Evolutionary conservation across 441 rosid species (phyloP), one percentile per base, ranked within the genome.

Genomic region (Adansonia gregorii): DNA sequence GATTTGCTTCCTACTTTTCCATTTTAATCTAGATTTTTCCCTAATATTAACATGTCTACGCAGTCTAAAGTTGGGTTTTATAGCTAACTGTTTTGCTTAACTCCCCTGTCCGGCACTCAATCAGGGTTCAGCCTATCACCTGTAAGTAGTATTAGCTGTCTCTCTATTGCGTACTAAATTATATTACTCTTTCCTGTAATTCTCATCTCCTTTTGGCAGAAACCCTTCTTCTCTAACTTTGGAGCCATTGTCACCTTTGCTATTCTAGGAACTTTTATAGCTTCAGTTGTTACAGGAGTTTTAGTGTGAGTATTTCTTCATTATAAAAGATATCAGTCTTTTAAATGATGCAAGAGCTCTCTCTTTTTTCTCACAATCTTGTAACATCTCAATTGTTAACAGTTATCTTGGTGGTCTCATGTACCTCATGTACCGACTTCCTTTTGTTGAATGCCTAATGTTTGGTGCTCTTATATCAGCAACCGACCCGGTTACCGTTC

Each of bases 391-490:
- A 20, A 35, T 66, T 73, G 59, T 79, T 82, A 31, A 76, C 86
- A 95, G 98, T 82, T 95, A 95, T 82, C 92, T 94, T 74, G 99
- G 99, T 8, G 98, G 99, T 59, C 76, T 90, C 67, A 74, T 84
- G 82, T 91, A 58, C 85, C 93, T 94, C 83, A 96, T 93, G 93
- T 96, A 91, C 85, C 85, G 72, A 77, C 97, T 96, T 80, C 98
- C 99, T 17, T 89, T 93, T 61, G 91, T 93, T 68, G 99, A 96
- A 84, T 96, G 99, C 76, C 89, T 96, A 71, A 94, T 93, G 97
- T 96, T 94, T 80, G 99, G 99, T 78, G 94, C 98, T 77, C 94
- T 96, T 64, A 96, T 96, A 86, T 96, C 99, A 15, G 99, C 99
- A 72, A 96, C 99, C 0, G 99, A 96, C 84, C 99, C 99, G 83